Percentiles rank a stretch among this genome's conserved stretches.
Evolutionary conservation across 169 alveolate species (phyloP).

Genomic region (Babesia microti): DNA sequence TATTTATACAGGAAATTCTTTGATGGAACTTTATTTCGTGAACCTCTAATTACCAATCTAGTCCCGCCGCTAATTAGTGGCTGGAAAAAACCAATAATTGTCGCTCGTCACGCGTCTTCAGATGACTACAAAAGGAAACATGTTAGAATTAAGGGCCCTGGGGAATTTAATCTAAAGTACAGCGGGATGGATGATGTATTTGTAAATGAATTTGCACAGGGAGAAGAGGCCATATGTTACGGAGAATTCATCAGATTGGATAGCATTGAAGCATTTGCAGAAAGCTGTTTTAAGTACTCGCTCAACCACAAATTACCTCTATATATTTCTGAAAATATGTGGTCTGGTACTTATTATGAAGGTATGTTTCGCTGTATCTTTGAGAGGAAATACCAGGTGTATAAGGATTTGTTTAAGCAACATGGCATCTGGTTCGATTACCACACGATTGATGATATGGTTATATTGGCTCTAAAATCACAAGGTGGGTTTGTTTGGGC

Average conservation of each 20-base stretch:
- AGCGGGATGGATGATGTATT: too few species aligned
- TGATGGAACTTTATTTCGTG: conserved; percentile 85
- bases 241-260: conserved; percentile 3
- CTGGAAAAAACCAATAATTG: conserved; percentile 79
- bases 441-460: conserved; percentile 86
- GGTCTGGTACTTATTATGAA: conserved; percentile 75
- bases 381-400: conserved; percentile 68
- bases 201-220: conserved; percentile 4
- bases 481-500: conserved; percentile 91
- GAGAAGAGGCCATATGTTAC: conserved; percentile 3
- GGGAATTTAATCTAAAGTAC: conserved; percentile 67
- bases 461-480: conserved; percentile 73
- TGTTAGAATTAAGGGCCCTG: conserved; percentile 53
- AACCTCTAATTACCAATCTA: conserved; percentile 77
- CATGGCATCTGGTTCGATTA: conserved; percentile 76
- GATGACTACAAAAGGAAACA: conserved; percentile 78
- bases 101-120: conserved; percentile 83
- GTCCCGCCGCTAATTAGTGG: conserved; percentile 74
- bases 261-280: conserved; percentile 73
- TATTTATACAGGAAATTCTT: conserved; percentile 70
- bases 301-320: conserved; percentile 66
- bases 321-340: conserved; percentile 74
- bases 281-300: conserved; percentile 71
- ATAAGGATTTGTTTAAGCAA: conserved; percentile 59
- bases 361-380: conserved; percentile 80